These are phyloP conservation scores for Prunus salicina DNA, from an alignment of 306 rosid genomes.

Conservation along the genomic window DNA sequence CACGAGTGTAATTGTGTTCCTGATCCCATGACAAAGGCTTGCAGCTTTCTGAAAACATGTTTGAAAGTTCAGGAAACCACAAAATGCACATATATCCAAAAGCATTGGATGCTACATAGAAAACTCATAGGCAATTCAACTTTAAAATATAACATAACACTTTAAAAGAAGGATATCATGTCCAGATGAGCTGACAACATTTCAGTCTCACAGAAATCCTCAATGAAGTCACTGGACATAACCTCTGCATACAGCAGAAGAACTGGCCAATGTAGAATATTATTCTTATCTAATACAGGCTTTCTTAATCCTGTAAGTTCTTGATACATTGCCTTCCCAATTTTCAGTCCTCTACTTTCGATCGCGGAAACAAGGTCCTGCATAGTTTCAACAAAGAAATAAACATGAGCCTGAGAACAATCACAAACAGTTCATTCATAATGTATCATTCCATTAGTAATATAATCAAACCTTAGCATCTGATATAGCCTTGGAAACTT, in stretches of 20 bases:
- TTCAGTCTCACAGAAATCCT: conserved; percentile 94
- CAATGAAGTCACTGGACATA: conserved; percentile 94
- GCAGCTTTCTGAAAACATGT: conserved; percentile 72
- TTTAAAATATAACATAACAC: conserved; percentile 6
- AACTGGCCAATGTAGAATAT: conserved; percentile 94
- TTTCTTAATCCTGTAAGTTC: conserved; percentile 75
- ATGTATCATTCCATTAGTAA: background rate
- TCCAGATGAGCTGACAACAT: conserved; percentile 82
- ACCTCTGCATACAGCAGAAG: conserved; percentile 89
- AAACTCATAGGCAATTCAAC: background rate
- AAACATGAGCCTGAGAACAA: conserved; percentile 18
- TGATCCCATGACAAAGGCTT: conserved; percentile 79
- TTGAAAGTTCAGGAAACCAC: conserved; percentile 59
- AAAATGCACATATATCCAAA: background rate
- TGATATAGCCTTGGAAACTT: conserved; percentile 55
- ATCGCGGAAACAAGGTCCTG: conserved; percentile 67
- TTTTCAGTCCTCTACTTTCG: conserved; percentile 66
- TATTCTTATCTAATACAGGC: conserved; percentile 66
- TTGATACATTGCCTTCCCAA: conserved; percentile 64
- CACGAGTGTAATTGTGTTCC: conserved; percentile 61
- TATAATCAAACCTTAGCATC: conserved; percentile 59
- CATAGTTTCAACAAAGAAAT: conserved; percentile 26
- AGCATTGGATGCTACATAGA: conserved; percentile 11
- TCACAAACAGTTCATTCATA: conserved; percentile 13
- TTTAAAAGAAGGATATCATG: conserved; percentile 73